These are phyloP conservation scores for Penicillium herquei DNA, from an alignment of 495 filamentous ascomycete genomes.

Conservation along the genomic window DNA sequence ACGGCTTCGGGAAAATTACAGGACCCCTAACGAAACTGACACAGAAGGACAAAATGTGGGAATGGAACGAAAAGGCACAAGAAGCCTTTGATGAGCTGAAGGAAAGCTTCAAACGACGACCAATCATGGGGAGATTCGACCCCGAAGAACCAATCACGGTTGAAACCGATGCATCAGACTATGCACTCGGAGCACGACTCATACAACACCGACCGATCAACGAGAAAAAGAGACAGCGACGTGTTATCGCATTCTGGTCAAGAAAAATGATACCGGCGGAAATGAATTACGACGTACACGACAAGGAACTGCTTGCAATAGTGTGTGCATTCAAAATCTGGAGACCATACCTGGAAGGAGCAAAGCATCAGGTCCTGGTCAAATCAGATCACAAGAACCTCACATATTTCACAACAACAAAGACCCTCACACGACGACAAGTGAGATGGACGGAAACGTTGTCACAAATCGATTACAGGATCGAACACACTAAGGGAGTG, in stretches of 20 bases:
- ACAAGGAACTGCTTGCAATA: slow-evolving; percentile 29
- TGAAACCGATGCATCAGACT: slow-evolving; percentile 17
- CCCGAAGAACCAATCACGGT: slow-evolving; percentile 6
- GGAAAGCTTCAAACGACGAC: not conserved
- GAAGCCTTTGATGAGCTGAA: slow-evolving; percentile 14
- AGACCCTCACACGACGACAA: slow-evolving; percentile 16
- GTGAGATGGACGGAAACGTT: slow-evolving; percentile 11
- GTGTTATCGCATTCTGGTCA: slow-evolving; percentile 23
- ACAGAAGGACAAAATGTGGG: slow-evolving; percentile 7
- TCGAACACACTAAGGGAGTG: slow-evolving; percentile 16
- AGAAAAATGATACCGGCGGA: slow-evolving; percentile 25
- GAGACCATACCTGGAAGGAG: slow-evolving; percentile 21
- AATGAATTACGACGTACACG: slow-evolving; percentile 31
- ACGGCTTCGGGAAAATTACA: slow-evolving; percentile 4
- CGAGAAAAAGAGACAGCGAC: too few species aligned
- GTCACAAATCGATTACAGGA: slow-evolving; percentile 11
- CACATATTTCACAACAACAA: slow-evolving; percentile 14
- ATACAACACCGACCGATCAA: too few species aligned
- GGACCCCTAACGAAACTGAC: slow-evolving; percentile 4
- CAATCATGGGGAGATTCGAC: slow-evolving; percentile 9
- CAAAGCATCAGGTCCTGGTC: slow-evolving; percentile 9
- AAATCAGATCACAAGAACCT: slow-evolving; percentile 24
- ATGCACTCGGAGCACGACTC: not conserved
- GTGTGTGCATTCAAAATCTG: slow-evolving; percentile 27
- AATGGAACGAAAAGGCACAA: slow-evolving; percentile 4